Evolutionary conservation across 805 yeast species (phyloP).

Genomic region (Scheffersomyces coipomensis): DNA sequence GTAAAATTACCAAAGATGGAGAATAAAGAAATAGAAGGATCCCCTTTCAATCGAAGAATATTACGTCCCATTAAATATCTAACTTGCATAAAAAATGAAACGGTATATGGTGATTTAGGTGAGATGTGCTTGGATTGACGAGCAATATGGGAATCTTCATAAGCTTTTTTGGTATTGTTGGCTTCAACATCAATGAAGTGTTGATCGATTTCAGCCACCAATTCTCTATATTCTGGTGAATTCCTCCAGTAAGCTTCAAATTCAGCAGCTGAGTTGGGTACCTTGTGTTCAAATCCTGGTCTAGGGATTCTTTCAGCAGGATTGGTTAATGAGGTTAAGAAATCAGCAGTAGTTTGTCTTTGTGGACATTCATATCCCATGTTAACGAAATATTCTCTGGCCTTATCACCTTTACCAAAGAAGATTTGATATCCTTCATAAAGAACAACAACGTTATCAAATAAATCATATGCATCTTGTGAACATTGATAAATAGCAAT

Average conservation of each 20-base stretch:
- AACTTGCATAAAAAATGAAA: constrained; percentile 49
- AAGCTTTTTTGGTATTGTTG: constrained; percentile 14
- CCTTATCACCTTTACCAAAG: constrained; percentile 42
- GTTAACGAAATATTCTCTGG: constrained; percentile 48
- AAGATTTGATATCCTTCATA: constrained; percentile 49
- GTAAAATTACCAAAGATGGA: constrained; percentile 51
- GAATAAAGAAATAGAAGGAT: constrained; percentile 52
- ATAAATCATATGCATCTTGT: constrained; percentile 47
- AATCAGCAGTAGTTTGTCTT: constrained; percentile 70
- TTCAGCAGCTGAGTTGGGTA: constrained; percentile 56
- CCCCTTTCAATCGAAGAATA: constrained; percentile 53
- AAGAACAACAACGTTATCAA: constrained; percentile 46
- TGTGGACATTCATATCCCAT: constrained; percentile 65
- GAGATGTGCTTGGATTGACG: constrained; percentile 41
- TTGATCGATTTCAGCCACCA: constrained; percentile 41
- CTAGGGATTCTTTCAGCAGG: constrained; percentile 54
- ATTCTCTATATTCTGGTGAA: constrained; percentile 47
- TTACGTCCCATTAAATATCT: constrained; percentile 54
- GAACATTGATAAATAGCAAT: constrained; percentile 59
- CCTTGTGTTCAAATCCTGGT: constrained; percentile 48
- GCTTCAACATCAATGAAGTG: constrained; percentile 28
- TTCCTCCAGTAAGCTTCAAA: constrained; percentile 60
- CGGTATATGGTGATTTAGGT: constrained; percentile 34
- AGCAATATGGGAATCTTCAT: constrained; percentile 24
- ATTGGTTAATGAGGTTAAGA: constrained; percentile 64